Evolutionary conservation across 805 yeast species (phyloP).

Genomic region (Osmozyma mogii): DNA sequence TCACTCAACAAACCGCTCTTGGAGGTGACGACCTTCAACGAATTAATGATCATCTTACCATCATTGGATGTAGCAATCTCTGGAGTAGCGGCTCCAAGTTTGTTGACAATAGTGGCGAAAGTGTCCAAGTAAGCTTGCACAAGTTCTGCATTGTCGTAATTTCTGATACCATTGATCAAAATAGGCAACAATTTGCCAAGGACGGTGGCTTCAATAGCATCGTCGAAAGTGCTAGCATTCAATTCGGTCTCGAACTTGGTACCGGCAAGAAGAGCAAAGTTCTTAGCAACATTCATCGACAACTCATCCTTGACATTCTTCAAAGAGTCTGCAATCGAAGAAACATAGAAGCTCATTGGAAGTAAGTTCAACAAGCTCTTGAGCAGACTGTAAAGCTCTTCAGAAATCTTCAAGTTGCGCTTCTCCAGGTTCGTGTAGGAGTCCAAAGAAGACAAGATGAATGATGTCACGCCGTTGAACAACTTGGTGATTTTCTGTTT

Average conservation of each 20-base stretch:
- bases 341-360: conserved; percentile 68
- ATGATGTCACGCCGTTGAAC: conserved; percentile 27
- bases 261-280: conserved; percentile 54
- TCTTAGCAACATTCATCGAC: conserved; percentile 49
- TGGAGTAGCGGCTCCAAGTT: conserved; percentile 39
- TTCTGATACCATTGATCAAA: conserved; percentile 33
- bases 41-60: conserved; percentile 37
- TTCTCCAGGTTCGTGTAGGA: conserved; percentile 14
- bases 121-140: conserved; percentile 67
- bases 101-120: conserved; percentile 51
- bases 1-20: conserved; percentile 46
- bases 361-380: conserved; percentile 58
- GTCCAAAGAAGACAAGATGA: conserved; percentile 32
- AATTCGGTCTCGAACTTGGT: conserved; percentile 66
- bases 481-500: conserved; percentile 23
- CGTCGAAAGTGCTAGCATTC: conserved; percentile 32
- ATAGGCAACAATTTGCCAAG: conserved; percentile 45
- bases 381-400: conserved; percentile 46
- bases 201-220: conserved; percentile 41
- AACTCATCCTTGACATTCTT: conserved; percentile 25
- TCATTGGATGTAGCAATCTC: conserved; percentile 31
- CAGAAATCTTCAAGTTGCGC: conserved; percentile 20
- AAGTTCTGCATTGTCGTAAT: conserved; percentile 37
- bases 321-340: conserved; percentile 43
- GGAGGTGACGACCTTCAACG: conserved; percentile 43